Conservation (phyloP, 2,329 filamentous ascomycete species). For the Xylariaceae sp. region DNA sequence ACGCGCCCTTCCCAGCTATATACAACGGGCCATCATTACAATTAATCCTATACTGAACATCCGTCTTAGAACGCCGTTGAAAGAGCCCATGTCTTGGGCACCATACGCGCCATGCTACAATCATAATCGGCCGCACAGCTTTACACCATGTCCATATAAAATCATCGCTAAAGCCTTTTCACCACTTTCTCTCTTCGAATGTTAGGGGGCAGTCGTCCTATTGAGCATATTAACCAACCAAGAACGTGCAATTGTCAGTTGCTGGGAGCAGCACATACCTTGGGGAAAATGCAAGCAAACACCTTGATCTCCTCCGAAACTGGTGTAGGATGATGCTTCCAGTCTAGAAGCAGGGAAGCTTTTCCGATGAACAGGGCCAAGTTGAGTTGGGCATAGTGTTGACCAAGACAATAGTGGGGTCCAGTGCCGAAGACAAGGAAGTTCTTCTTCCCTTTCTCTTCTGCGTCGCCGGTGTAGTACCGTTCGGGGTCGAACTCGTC, state of each 20-base stretch:
- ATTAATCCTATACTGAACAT: slow-evolving; percentile 17
- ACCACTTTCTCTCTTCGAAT: slow-evolving; percentile 58
- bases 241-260: slow-evolving; percentile 13
- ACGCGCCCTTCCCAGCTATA: slow-evolving; percentile 14
- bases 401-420: slow-evolving; percentile 93
- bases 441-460: slow-evolving; percentile 85
- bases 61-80: slow-evolving; percentile 6
- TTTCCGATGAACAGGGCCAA: slow-evolving; percentile 88
- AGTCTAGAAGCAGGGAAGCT: slow-evolving; percentile 81
- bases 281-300: slow-evolving; percentile 96
- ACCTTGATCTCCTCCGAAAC: slow-evolving; percentile 93
- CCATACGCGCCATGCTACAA: not conserved
- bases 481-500: slow-evolving; percentile 87
- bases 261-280: slow-evolving; percentile 56
- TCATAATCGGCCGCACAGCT: not conserved
- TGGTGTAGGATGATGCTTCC: slow-evolving; percentile 83
- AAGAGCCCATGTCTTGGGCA: slow-evolving; percentile 1
- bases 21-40: slow-evolving; percentile 21
- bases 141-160: not conserved
- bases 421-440: slow-evolving; percentile 95
- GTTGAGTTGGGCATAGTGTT: slow-evolving; percentile 87
- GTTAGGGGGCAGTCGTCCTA: slow-evolving; percentile 82
- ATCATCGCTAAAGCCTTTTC: slow-evolving; percentile 14
- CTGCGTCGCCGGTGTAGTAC: slow-evolving; percentile 86
- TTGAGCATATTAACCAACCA: slow-evolving; percentile 23